Base-by-base conservation (phyloP, 192 early-diverging fungal species). In the Globomyces pollinis-pini region DNA sequence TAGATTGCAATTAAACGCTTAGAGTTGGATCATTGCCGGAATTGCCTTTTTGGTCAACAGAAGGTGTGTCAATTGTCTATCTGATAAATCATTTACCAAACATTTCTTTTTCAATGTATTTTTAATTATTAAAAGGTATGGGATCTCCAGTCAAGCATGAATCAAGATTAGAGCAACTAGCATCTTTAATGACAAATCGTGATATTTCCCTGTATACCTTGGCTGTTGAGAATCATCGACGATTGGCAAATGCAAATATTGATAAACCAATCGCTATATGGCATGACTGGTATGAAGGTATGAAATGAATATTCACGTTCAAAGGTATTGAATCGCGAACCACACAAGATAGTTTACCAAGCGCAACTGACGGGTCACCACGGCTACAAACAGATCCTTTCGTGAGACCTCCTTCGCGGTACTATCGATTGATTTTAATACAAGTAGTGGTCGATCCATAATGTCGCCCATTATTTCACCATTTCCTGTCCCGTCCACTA, bases 221-320 rank as follows among this genome's bases (percentile, higher is more conserved):
- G 20, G 53, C 33, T 7, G 38, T 55, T 12, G 53, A 55, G 18
- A 55, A 55, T 16, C 29, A 41, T 31, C 21, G 53, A 26, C 29
- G 53, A 55, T 24, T 31, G 11, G 33, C 29, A 35, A 55, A 55
- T 41, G n/a, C 33, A 55, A 11, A 26, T 55, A 24, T 55, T 24
- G 53, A 35, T 24, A 41, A 28, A 35, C n/a, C 35, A 55, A 55
- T 28, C 18, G 53, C 23, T 23, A 55, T 55, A 8, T 55, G 53
- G 53, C 53, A 24, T 5, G 53, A 55, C n/a, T 55, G 53, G 53
- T 31, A 55, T 41, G 53, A 55, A 20, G 53, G 53, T 5, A 35
- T 55, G 38, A 15, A n/a, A 20, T 39, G 15, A n/a, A 20, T n/a
- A 39, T n/a, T 39, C 38, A 39, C 15, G 38, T 55, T 38, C 29